Evolutionary conservation across 1,284 basidiomycete genomes (phyloP), one percentile per base, ranked within the genome.

Genomic region (Apiotrichum veenhuisii): DNA sequence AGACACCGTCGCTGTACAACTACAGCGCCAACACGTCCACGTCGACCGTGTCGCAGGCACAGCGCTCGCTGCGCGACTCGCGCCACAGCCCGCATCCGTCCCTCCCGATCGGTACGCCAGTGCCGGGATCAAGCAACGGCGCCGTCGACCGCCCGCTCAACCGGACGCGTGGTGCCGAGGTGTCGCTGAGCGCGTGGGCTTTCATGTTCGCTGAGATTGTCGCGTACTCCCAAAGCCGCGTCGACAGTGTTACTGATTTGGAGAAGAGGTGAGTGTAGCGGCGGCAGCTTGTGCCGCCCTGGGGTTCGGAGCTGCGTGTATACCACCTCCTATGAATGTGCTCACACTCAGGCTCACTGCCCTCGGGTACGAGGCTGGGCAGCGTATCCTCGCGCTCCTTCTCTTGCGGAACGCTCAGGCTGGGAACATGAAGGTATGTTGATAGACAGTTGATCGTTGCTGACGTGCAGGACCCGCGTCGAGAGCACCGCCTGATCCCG

Each of bases 211-310:
- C 89, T 10, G 92, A 96, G 77, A 82, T 93, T 22, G 86, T 97
- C 1, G 87, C 91, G 71, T 98, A 98, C 75, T 94, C 91, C 1
- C 95, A 98, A 78, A 91, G 89, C 68, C 83, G 92, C 52, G 95
- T 98, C 53, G 87, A 84, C 64, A 95, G 94, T 11, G 94, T 98
- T 59, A 87, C 89, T 68, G 95, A 98, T 71, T 82, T 99, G 56
- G 96, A 99, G 77, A 83, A 88, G 67, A 82, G 84, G 87, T 87
- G 55, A 15, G 23, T 50, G 25, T 20, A 2, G n/a, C 18, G n/a
- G 25, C 26, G 7, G 25, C 3, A 30, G 30, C 30, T 5, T 12
- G 1, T 25, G 17, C 20, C 43, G 9, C 5, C 34, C 22, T 9
- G 45, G 15, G 33, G 5, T 11, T n/a, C 17, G 30, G 18, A n/a